Evolutionary conservation across 106 monocot species (phyloP).

Genomic region (Narthecium ossifragum): DNA sequence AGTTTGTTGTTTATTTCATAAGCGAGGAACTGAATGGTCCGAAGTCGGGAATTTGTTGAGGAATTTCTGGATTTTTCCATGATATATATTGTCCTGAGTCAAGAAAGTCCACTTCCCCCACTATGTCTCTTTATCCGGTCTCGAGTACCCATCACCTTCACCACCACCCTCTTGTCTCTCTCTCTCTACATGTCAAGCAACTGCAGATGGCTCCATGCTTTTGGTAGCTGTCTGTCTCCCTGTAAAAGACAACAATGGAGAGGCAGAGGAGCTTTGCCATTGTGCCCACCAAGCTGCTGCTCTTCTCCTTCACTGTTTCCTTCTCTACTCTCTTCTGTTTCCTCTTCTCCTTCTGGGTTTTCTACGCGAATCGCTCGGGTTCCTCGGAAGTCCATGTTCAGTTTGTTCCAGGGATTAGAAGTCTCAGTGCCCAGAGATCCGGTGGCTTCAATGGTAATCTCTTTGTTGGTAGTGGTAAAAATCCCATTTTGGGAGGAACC

Average conservation of each 20-base stretch:
- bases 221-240: not conserved
- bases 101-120: not conserved
- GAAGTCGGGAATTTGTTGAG: too few species aligned
- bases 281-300: constrained; percentile 32
- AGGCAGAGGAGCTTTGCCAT: constrained; percentile 52
- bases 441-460: not conserved
- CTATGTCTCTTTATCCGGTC: not conserved
- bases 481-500: constrained; percentile 2
- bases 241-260: constrained; percentile 35
- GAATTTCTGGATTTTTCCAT: too few species aligned
- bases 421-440: constrained; percentile 4
- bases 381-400: constrained; percentile 7
- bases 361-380: constrained; percentile 8
- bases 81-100: too few species aligned
- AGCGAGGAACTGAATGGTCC: too few species aligned
- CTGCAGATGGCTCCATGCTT: too few species aligned
- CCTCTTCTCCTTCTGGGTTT: constrained; percentile 27
- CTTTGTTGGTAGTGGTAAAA: constrained; percentile 4
- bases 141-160: not conserved
- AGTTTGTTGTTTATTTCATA: too few species aligned
- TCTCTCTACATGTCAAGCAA: not conserved
- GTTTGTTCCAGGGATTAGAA: constrained; percentile 2
- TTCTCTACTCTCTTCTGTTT: constrained; percentile 50
- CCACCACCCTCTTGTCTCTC: not conserved
- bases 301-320: constrained; percentile 45